Evolutionary conservation across 805 yeast species (phyloP).

Genomic region (Schwanniomyces sp.): DNA sequence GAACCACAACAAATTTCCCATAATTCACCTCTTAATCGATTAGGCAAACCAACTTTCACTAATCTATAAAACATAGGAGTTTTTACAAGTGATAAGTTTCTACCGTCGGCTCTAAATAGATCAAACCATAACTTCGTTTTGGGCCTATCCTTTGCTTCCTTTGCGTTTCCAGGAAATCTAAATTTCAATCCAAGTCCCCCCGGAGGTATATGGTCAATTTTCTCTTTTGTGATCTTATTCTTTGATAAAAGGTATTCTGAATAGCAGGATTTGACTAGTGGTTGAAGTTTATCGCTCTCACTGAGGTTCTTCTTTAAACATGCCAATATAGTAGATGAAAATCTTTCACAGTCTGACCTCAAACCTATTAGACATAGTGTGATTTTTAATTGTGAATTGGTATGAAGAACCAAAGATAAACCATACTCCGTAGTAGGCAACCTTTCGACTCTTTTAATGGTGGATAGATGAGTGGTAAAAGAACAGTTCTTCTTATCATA

Average conservation of each 20-base stretch:
- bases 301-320: slow-evolving; percentile 62
- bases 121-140: slow-evolving; percentile 95
- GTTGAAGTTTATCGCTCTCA: slow-evolving; percentile 59
- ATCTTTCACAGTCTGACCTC: slow-evolving; percentile 74
- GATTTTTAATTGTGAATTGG: slow-evolving; percentile 63
- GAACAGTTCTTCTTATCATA: slow-evolving; percentile 68
- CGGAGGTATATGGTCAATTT: slow-evolving; percentile 54
- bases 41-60: slow-evolving; percentile 91
- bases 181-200: slow-evolving; percentile 87
- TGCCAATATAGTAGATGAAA: slow-evolving; percentile 66
- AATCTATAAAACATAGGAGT: slow-evolving; percentile 79
- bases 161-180: slow-evolving; percentile 88
- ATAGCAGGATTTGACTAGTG: slow-evolving; percentile 70
- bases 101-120: slow-evolving; percentile 78
- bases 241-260: slow-evolving; percentile 79
- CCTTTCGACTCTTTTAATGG: slow-evolving; percentile 83
- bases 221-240: slow-evolving; percentile 46
- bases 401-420: slow-evolving; percentile 71
- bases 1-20: slow-evolving; percentile 95
- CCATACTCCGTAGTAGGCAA: slow-evolving; percentile 74
- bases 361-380: slow-evolving; percentile 77
- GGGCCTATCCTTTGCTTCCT: slow-evolving; percentile 71
- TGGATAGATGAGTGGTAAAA: slow-evolving; percentile 69
- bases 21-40: slow-evolving; percentile 87
- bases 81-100: slow-evolving; percentile 73